Conservation (phyloP, 306 rosid species). For the Luffa aegyptiaca region DNA sequence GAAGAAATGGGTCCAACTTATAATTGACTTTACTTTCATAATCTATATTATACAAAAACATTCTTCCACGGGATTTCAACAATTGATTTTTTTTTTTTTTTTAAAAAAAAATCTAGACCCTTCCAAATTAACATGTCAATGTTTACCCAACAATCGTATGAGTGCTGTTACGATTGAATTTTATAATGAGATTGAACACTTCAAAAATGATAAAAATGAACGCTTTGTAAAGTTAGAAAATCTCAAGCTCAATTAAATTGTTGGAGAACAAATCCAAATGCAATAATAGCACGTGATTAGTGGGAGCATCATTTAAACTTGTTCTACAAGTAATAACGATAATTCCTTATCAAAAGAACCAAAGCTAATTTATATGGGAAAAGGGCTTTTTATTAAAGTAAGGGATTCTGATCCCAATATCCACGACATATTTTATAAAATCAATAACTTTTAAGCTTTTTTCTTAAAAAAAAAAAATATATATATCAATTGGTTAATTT, state of each 20-base stretch:
- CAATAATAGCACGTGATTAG: not conserved
- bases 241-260: not conserved
- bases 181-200: too few relatives aligned
- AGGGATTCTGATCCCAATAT: not conserved
- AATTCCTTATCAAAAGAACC: not conserved
- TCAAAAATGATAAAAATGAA: too few relatives aligned
- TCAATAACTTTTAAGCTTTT: not conserved
- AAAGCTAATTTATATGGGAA: not conserved
- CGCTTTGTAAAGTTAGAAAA: not conserved
- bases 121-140: too few relatives aligned
- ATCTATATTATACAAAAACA: too few relatives aligned
- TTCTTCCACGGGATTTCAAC: too few relatives aligned
- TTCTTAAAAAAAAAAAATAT: too few relatives aligned
- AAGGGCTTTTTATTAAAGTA: not conserved
- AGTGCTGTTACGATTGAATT: too few relatives aligned
- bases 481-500: not conserved
- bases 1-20: too few relatives aligned
- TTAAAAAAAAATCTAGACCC: too few relatives aligned
- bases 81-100: too few relatives aligned
- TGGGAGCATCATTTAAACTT: constrained; percentile 11
- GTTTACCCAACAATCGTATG: too few relatives aligned
- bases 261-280: not conserved
- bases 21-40: too few relatives aligned
- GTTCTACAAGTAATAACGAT: not conserved
- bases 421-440: not conserved